These are phyloP conservation scores for Serendipita sp. DNA, from an alignment of 768 basidiomycete genomes.

Conservation along the genomic window DNA sequence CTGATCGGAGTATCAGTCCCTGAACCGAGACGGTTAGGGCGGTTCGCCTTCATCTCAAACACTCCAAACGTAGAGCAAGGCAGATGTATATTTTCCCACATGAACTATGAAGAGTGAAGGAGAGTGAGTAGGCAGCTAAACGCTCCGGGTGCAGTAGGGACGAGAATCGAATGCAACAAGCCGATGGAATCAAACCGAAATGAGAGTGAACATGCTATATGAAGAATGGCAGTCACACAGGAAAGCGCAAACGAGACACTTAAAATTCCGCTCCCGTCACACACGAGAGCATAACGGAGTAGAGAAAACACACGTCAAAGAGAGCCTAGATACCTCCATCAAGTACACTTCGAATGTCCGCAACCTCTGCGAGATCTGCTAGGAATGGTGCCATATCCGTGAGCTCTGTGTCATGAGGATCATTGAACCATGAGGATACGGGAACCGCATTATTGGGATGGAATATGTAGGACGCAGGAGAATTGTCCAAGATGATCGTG, in stretches of 20 bases:
- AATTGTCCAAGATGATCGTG: conserved; percentile 36
- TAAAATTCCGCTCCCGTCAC: no score
- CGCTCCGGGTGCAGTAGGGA: background rate
- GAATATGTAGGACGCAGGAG: conserved; percentile 36
- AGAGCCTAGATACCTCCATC: conserved; percentile 20
- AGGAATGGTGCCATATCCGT: conserved; percentile 31
- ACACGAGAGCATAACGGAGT: background rate
- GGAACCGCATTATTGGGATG: conserved; percentile 38
- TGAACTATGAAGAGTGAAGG: no score
- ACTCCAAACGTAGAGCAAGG: no score
- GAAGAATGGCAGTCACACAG: background rate
- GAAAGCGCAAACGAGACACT: background rate
- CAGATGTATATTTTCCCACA: background rate
- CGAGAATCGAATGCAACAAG: background rate
- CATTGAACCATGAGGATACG: conserved; percentile 37
- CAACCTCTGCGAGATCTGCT: conserved; percentile 26
- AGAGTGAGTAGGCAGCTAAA: background rate
- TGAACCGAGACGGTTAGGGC: no score
- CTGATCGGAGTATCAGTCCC: no score
- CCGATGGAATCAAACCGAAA: background rate
- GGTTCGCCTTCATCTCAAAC: no score
- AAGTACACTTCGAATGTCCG: conserved; percentile 30
- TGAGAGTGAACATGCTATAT: background rate
- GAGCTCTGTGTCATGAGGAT: conserved; percentile 32
- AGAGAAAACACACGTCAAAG: background rate